phyloP scores from a whole-genome alignment of 495 filamentous ascomycete species.

The Penicillium desertorum region DNA sequence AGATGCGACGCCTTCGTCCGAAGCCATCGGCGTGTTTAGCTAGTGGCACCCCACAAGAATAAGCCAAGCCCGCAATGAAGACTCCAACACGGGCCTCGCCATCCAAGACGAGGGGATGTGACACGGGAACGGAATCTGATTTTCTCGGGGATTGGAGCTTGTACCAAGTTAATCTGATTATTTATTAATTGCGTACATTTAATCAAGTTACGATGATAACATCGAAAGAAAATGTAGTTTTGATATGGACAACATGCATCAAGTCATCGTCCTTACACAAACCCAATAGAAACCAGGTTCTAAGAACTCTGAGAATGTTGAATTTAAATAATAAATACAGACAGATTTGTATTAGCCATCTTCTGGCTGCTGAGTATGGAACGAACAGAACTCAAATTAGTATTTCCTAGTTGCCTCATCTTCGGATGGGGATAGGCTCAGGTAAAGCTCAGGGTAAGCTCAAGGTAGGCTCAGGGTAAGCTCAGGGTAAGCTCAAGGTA shows the following conservation, averaged over 20 bases:
- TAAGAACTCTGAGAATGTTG: no score
- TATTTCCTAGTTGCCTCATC: not conserved
- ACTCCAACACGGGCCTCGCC: not conserved
- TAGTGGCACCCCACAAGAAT: not conserved
- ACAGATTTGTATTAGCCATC: no score
- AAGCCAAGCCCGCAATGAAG: not conserved
- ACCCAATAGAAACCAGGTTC: not conserved
- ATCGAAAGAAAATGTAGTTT: not conserved
- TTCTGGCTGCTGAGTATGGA: not conserved
- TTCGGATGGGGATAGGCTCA: not conserved
- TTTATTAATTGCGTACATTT: no score
- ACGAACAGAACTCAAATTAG: conserved; percentile 1
- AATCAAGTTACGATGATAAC: not conserved
- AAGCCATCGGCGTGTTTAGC: not conserved
- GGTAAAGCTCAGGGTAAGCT: not conserved
- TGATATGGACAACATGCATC: not conserved
- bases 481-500: no score
- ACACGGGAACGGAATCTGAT: not conserved
- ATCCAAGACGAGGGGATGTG: not conserved
- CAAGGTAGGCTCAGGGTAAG: not conserved
- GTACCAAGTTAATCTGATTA: not conserved
- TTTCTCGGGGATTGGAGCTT: conserved; percentile 30
- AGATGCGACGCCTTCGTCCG: not conserved
- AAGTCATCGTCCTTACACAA: not conserved
- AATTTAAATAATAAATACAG: no score